Evolutionary conservation across 2,329 filamentous ascomycete species (phyloP).

Genomic region (Sordariomycetes sp.): DNA sequence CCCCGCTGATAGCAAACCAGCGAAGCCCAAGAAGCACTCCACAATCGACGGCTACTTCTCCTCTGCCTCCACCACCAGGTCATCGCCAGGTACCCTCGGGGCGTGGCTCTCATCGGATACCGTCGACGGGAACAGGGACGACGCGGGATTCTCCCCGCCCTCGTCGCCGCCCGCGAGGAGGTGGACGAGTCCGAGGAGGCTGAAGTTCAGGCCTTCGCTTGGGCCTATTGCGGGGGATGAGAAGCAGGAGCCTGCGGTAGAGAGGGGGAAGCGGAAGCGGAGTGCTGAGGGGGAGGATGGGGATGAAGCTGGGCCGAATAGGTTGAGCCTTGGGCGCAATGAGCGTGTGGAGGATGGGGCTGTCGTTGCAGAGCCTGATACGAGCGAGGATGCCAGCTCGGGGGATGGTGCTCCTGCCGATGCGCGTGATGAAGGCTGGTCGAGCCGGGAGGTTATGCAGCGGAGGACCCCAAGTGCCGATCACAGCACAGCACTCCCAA

Average conservation of each 20-base stretch:
- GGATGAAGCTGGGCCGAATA: background rate
- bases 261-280: background rate
- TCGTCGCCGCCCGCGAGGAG: slow-evolving; percentile 3
- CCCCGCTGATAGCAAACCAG: background rate
- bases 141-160: background rate
- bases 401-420: no score
- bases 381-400: no score
- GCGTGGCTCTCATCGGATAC: background rate
- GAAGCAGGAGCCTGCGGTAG: background rate
- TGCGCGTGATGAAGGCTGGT: no score
- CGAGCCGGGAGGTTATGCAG: no score
- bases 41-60: slow-evolving; percentile 2
- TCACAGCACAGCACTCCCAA: background rate
- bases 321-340: background rate
- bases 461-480: background rate
- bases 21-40: background rate
- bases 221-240: background rate
- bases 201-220: slow-evolving; percentile 7
- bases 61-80: background rate
- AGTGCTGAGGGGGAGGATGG: background rate
- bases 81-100: background rate
- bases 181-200: slow-evolving; percentile 8
- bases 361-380: no score
- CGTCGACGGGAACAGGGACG: background rate
- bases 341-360: background rate